Evolutionary conservation across 2,329 filamentous ascomycete species (phyloP), one percentile per base, ranked within the genome.

Genomic region (Periconia digitata): DNA sequence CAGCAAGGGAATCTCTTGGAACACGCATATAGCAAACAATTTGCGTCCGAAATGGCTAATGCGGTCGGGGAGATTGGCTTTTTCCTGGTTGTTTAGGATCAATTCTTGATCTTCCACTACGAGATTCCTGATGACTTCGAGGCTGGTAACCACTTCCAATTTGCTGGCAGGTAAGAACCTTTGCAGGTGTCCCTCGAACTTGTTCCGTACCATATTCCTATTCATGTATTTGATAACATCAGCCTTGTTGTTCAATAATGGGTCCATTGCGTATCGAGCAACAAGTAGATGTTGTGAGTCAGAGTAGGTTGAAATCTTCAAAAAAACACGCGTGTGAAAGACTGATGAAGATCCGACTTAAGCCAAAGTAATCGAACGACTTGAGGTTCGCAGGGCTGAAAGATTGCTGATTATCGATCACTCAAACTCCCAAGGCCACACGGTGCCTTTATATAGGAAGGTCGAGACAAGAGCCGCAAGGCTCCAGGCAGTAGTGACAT

Each of bases 1-100:
- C 6, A 8, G 40, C 40, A 54, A 44, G 8, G 50, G 27, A 4
- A 41, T 3, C 7, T 44, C 38, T 18, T 37, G 37, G 40, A 36
- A 50, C 32, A 44, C 37, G 27, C 50, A 54, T 12, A 29, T 50
- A 7, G 50, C 48, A 27, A 56, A 56, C 23, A 56, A 24, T 21
- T 45, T 49, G 13, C 23, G 43, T 5, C 27, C 48, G 1, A 24
- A 21, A 3, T 39, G 8, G 29, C 49, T 27, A 4, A 54, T 40
- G 3, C 42, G 35, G 2, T 22, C 29, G 6, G 51, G n/a, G 15
- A 56, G 43, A 6, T 40, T n/a, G 4, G 40, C 24, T 8, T 37
- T 15, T 13, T 47, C 52, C 18, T 43, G 32, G 13, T 22, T 18
- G 23, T 39, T 47, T 18, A 46, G 18, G n/a, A 32, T 21, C 13